Base-by-base conservation (phyloP, 179 eudicot species). In the Spinacia oleracea region DNA sequence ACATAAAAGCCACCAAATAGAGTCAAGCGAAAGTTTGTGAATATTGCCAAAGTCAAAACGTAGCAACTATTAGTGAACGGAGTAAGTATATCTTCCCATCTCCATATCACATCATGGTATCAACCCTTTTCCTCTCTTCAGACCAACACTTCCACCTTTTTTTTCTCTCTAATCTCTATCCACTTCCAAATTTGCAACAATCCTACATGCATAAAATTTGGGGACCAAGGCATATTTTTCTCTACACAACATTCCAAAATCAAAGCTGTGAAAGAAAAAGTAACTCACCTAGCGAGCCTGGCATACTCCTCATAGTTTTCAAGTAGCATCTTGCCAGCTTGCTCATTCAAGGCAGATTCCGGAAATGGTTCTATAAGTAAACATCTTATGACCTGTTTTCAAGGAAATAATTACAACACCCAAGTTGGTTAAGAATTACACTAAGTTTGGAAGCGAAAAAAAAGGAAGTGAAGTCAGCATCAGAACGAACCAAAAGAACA, bases 241-340 rank as follows among this genome's bases (percentile, higher is more conserved):
- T 32, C 6, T 23, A 69, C 15, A 23, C 34, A 10, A 25, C 23
- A 69, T 35, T 35, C 63, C 43, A 16, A 56, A 79, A 67, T 4
- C 16, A 68, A 15, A 74, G 23, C 12, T n/a, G 31, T 5, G 38
- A 15, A 21, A 34, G 35, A 5, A 55, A 2, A 73, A 66, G 8
- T 48, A 14, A 40, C 10, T 23, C 74, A 95, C 98, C 95, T 93
- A 29, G 98, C 98, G 85, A 83, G 97, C 81, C 92, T 86, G 40
- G 97, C 97, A 83, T 95, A 95, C 81, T 95, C 98, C 25, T 95
- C 97, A 56, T 95, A 95, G 67, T 95, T 80, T 78, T 93, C 98
- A 72, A 95, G 97, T 20, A 95, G 87, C 98, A 95, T 85, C 82
- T 93, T 95, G 83, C 98, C 98, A 68, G 97, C 98, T 82, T 93